A percentile compares a stretch with the other conserved stretches of the same genome.
These are phyloP conservation scores for Penicillium dipodomyicola DNA, from an alignment of 495 filamentous ascomycete species.

Conservation along the genomic window DNA sequence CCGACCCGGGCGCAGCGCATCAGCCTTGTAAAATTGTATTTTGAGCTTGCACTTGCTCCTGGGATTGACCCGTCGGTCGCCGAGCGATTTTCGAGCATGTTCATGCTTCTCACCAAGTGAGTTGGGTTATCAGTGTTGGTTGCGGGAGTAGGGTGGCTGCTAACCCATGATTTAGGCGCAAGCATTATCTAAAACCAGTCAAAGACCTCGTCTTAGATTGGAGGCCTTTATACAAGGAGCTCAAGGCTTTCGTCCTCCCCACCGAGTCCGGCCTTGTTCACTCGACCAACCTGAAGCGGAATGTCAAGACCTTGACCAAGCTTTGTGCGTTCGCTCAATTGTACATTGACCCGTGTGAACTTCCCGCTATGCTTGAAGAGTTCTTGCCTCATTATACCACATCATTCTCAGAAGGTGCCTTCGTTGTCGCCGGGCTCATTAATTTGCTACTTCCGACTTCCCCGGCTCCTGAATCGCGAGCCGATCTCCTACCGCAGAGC, in stretches of 20 bases:
- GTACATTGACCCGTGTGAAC: constrained; percentile 87
- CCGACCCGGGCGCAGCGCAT: constrained; percentile 77
- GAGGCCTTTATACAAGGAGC: constrained; percentile 85
- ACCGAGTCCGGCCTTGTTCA: constrained; percentile 67
- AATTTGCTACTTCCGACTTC: constrained; percentile 85
- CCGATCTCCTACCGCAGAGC: constrained; percentile 73
- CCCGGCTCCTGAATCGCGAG: constrained; percentile 67
- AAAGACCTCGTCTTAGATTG: constrained; percentile 90
- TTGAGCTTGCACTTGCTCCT: constrained; percentile 87
- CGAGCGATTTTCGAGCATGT: constrained; percentile 95
- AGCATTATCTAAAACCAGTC: constrained; percentile 88
- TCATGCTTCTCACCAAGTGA: constrained; percentile 88
- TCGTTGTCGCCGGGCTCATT: constrained; percentile 79
- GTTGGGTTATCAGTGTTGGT: constrained; percentile 23
- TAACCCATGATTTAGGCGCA: constrained; percentile 65
- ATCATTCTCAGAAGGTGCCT: constrained; percentile 84
- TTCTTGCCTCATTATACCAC: constrained; percentile 94
- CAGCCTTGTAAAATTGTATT: constrained; percentile 86
- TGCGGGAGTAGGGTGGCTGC: constrained; percentile 12
- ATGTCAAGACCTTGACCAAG: constrained; percentile 74
- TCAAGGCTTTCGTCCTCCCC: constrained; percentile 86
- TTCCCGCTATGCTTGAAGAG: constrained; percentile 87
- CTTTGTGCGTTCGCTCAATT: constrained; percentile 84
- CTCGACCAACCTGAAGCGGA: constrained; percentile 63
- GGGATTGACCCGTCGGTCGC: constrained; percentile 78